Evolutionary conservation across 2,329 filamentous ascomycete genomes (phyloP).

Genomic region (Diaporthe vexans): DNA sequence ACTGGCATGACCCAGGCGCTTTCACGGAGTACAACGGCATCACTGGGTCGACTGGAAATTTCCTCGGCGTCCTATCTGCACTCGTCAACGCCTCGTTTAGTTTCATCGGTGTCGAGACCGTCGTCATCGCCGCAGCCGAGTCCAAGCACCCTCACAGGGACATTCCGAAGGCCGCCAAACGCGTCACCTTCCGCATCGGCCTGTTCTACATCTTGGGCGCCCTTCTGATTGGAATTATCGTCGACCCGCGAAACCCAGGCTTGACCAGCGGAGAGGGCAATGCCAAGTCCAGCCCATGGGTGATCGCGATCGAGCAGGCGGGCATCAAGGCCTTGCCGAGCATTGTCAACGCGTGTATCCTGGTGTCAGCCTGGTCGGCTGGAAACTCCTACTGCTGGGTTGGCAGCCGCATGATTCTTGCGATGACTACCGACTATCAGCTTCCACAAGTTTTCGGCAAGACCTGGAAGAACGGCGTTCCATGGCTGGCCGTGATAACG

Average conservation of each 20-base stretch:
- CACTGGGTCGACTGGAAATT: constrained; percentile 41
- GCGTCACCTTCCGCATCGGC: constrained; percentile 43
- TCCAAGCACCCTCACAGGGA: constrained; percentile 42
- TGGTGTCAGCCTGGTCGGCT: constrained; percentile 55
- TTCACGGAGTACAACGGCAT: constrained; percentile 44
- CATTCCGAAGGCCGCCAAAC: constrained; percentile 43
- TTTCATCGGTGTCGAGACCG: constrained; percentile 41
- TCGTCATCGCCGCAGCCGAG: constrained; percentile 44
- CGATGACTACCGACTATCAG: constrained; percentile 76
- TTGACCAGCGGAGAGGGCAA: constrained; percentile 39
- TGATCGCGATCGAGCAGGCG: constrained; percentile 44
- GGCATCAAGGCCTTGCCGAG: constrained; percentile 42
- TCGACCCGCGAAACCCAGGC: constrained; percentile 38
- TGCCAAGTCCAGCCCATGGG: constrained; percentile 46
- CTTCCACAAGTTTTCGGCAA: constrained; percentile 72
- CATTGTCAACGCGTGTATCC: constrained; percentile 47
- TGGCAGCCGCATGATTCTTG: constrained; percentile 76
- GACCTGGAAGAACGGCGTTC: constrained; percentile 74
- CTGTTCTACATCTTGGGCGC: constrained; percentile 44
- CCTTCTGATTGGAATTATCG: constrained; percentile 42
- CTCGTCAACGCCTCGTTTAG: constrained; percentile 43
- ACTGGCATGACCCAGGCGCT: constrained; percentile 43
- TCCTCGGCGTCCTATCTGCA: constrained; percentile 42
- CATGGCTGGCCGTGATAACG: constrained; percentile 65
- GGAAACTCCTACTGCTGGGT: constrained; percentile 59